Percentiles rank a stretch among this genome's conserved stretches.
These are phyloP conservation scores for Flaveria trinervia DNA, from an alignment of 129 eudicot species.

Conservation along the genomic window DNA sequence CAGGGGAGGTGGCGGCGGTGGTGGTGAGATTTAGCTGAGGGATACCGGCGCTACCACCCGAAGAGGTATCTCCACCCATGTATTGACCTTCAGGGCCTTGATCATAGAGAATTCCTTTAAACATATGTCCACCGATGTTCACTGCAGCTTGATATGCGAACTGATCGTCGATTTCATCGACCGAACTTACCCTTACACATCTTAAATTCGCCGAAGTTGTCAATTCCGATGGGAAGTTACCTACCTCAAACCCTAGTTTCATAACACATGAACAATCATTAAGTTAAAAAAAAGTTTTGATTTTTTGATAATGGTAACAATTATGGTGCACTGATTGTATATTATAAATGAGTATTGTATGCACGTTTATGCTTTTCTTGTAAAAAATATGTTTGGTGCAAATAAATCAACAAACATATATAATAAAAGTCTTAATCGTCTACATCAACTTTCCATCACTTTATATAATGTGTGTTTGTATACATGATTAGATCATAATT, in stretches of 20 bases:
- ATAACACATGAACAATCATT: background rate
- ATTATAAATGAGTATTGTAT: background rate
- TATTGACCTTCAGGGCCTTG: constrained; percentile 74
- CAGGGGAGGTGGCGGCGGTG: constrained; percentile 35
- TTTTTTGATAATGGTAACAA: background rate
- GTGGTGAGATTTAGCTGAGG: constrained; percentile 60
- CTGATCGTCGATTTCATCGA: constrained; percentile 69
- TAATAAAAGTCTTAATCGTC: constrained; percentile 23
- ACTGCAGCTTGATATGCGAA: constrained; percentile 83
- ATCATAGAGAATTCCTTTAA: constrained; percentile 82
- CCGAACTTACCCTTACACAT: constrained; percentile 83
- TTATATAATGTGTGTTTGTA: background rate
- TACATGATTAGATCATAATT: constrained; percentile 14
- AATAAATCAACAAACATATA: constrained; percentile 9
- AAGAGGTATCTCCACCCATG: constrained; percentile 62
- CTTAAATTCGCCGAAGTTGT: constrained; percentile 64
- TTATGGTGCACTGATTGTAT: constrained; percentile 17
- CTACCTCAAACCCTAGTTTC: constrained; percentile 65
- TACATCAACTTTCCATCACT: constrained; percentile 28
- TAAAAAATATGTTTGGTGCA: background rate
- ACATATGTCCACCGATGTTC: constrained; percentile 75
- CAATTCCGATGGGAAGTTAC: constrained; percentile 78
- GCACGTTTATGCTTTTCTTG: constrained; percentile 6
- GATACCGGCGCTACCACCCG: constrained; percentile 61
- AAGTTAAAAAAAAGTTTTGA: background rate